phyloP scores from a whole-genome alignment of 176 grass and related monocot genomes.

The Cenchrus purpureus region DNA sequence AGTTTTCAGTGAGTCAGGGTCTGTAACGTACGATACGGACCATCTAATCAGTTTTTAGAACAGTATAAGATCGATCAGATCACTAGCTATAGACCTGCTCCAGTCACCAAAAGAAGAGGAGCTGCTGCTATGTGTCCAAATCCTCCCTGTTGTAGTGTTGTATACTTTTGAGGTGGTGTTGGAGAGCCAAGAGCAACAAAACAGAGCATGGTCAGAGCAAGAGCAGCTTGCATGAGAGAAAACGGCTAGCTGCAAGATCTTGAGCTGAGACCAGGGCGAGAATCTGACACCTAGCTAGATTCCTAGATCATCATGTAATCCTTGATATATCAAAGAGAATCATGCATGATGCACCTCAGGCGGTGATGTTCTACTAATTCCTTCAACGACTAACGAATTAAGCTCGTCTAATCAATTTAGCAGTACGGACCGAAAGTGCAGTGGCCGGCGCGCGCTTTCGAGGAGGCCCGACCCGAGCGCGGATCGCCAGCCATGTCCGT shows the following conservation, averaged over 20 bases:
- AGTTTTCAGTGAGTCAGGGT: not conserved
- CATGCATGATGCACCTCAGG: not conserved
- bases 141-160: not conserved
- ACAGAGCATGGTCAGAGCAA: not conserved
- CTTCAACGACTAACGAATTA: not conserved
- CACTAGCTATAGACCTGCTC: not conserved
- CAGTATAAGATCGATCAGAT: not conserved
- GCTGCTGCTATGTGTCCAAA: not conserved
- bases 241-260: not conserved
- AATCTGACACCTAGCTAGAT: not conserved
- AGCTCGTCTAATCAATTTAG: not conserved
- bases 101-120: constrained; percentile 16
- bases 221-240: not conserved
- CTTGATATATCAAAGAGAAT: not conserved
- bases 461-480: not conserved
- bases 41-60: not conserved
- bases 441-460: not conserved
- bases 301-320: not conserved
- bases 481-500: not conserved
- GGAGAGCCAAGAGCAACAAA: not conserved
- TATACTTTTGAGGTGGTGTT: not conserved
- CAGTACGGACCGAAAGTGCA: too few species aligned
- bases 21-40: not conserved
- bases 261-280: not conserved
- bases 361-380: not conserved